Evolutionary conservation across 805 yeast genomes (phyloP).

Genomic region (Starmerella powellii): DNA sequence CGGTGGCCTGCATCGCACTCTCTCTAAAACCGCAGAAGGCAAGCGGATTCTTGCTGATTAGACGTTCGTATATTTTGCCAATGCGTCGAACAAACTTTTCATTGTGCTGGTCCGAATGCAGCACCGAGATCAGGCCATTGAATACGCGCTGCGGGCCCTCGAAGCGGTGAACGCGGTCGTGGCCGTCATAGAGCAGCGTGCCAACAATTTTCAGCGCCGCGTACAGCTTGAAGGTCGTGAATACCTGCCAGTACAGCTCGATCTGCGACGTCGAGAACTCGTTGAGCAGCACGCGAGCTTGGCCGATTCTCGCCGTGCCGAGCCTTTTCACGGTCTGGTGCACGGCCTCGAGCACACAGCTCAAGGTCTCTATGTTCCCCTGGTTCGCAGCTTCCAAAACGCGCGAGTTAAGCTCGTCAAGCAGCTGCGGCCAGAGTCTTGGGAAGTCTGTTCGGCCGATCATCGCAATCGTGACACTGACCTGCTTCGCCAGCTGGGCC

Average conservation of each 20-base stretch:
- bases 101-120: constrained; percentile 40
- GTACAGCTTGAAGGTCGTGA: constrained; percentile 31
- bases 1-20: constrained; percentile 37
- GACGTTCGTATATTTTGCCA: constrained; percentile 56
- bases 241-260: constrained; percentile 9
- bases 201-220: constrained; percentile 62
- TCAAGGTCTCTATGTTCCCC: constrained; percentile 35
- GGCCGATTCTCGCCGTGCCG: constrained; percentile 69
- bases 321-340: constrained; percentile 70
- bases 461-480: constrained; percentile 69
- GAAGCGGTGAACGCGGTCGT: constrained; percentile 54
- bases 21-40: constrained; percentile 38
- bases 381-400: constrained; percentile 1
- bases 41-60: constrained; percentile 51
- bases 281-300: constrained; percentile 34
- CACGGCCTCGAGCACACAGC: constrained; percentile 52
- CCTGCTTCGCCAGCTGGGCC: constrained; percentile 60
- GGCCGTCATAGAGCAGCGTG: constrained; percentile 64
- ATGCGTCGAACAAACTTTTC: constrained; percentile 64
- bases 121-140: constrained; percentile 46
- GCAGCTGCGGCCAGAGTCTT: constrained; percentile 67
- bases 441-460: constrained; percentile 83
- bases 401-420: constrained; percentile 40
- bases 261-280: constrained; percentile 24
- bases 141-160: constrained; percentile 50